phyloP scores from a whole-genome alignment of 257 asterid genomes.

The Solanum gandarillasii region DNA sequence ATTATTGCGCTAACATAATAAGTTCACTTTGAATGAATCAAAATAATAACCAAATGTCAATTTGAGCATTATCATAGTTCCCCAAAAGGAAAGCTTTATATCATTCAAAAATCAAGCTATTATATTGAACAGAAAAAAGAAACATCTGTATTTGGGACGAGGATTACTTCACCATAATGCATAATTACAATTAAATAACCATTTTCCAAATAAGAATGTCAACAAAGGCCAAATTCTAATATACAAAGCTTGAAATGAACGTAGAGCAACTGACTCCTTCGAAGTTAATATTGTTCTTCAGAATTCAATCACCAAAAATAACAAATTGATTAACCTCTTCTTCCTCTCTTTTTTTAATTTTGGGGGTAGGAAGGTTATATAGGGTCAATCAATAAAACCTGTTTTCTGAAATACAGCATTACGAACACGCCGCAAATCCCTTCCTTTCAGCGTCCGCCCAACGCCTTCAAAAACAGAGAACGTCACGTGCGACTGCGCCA shows the following conservation, averaged over 20 bases:
- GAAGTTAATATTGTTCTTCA: background rate
- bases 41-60: background rate
- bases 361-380: background rate
- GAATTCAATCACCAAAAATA: background rate
- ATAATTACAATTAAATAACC: background rate
- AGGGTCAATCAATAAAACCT: constrained; percentile 66
- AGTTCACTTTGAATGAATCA: background rate
- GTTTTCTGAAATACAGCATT: constrained; percentile 85
- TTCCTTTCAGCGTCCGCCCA: constrained; percentile 82
- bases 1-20: background rate
- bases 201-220: background rate
- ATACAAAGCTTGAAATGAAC: background rate
- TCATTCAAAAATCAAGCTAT: background rate
- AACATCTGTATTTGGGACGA: background rate
- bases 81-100: background rate
- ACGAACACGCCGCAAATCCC: constrained; percentile 72
- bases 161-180: background rate
- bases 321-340: background rate
- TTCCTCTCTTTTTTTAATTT: background rate
- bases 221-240: background rate
- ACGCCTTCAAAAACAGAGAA: constrained; percentile 89
- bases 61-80: background rate
- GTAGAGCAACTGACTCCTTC: background rate
- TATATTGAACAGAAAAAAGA: background rate
- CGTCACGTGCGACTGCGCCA: constrained; percentile 77